Evolutionary conservation across 495 filamentous ascomycete species (phyloP).

Genomic region (Lophiotrema nucula): DNA sequence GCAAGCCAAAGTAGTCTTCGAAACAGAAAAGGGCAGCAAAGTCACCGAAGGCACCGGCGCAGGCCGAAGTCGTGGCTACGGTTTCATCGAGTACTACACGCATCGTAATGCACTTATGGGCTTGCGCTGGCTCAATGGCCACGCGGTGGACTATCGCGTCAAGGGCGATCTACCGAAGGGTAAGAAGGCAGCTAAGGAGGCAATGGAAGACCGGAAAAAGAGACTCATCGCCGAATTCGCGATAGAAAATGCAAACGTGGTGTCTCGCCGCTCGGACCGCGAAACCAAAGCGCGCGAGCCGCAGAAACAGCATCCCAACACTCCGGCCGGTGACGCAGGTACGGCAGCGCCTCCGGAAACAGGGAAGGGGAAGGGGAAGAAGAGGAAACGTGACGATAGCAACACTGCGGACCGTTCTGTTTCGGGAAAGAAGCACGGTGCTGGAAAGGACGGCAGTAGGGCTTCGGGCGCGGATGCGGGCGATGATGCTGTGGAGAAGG

Average conservation of each 20-base stretch:
- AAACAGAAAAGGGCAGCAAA: constrained; percentile 78
- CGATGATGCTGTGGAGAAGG: background rate
- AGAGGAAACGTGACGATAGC: constrained; percentile 20
- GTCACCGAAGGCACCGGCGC: constrained; percentile 68
- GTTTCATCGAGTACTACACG: constrained; percentile 94
- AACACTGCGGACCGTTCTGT: constrained; percentile 8
- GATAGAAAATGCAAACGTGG: constrained; percentile 96
- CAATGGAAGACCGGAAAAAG: constrained; percentile 61
- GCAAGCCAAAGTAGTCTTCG: constrained; percentile 93
- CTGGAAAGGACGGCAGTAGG: constrained; percentile 25
- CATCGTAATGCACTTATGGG: constrained; percentile 96
- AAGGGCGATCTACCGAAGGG: constrained; percentile 36
- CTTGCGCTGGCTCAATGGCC: constrained; percentile 87
- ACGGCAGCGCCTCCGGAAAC: background rate
- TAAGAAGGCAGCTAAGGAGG: constrained; percentile 42
- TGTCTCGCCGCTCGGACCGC: constrained; percentile 69
- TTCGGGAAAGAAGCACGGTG: constrained; percentile 20
- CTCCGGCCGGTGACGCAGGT: background rate
- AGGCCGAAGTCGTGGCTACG: constrained; percentile 86
- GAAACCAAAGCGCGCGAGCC: constrained; percentile 60
- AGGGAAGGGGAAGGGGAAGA: constrained; percentile 6
- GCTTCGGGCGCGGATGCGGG: constrained; percentile 31
- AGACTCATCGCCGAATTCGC: constrained; percentile 94
- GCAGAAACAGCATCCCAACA: constrained; percentile 27
- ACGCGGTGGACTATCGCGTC: constrained; percentile 54